Percentiles rank a stretch among this genome's conserved stretches.
Conservation (phyloP, 768 basidiomycete species). For the Phaeolepiota aurea region DNA sequence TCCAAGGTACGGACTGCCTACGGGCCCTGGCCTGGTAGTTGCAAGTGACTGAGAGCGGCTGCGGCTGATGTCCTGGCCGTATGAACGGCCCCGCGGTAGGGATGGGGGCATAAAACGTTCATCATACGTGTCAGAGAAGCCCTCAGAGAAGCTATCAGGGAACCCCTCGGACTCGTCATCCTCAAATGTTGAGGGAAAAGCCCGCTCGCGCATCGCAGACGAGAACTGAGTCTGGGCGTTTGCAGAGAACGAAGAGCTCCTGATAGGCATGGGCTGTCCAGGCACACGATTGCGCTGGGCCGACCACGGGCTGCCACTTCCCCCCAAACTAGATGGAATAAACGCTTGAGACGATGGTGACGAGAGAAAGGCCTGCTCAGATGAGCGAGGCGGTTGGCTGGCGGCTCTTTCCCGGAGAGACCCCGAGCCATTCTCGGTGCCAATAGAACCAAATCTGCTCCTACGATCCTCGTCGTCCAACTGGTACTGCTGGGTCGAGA, state of each 20-base stretch:
- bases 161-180: slow-evolving; percentile 68
- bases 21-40: slow-evolving; percentile 43
- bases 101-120: slow-evolving; percentile 36
- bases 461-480: slow-evolving; percentile 50
- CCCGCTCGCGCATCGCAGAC: slow-evolving; percentile 57
- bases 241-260: slow-evolving; percentile 62
- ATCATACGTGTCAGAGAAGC: slow-evolving; percentile 54
- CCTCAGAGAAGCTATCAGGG: slow-evolving; percentile 30
- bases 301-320: slow-evolving; percentile 33
- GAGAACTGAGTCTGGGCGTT: slow-evolving; percentile 48
- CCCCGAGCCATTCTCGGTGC: slow-evolving; percentile 31
- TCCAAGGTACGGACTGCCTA: slow-evolving; percentile 40
- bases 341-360: slow-evolving; percentile 46
- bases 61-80: slow-evolving; percentile 54
- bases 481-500: slow-evolving; percentile 20
- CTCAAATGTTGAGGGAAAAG: slow-evolving; percentile 72
- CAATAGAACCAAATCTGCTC: slow-evolving; percentile 42
- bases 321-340: slow-evolving; percentile 41
- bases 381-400: slow-evolving; percentile 57
- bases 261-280: slow-evolving; percentile 54
- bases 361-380: slow-evolving; percentile 35
- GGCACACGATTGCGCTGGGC: slow-evolving; percentile 31
- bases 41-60: slow-evolving; percentile 76
- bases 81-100: slow-evolving; percentile 10
- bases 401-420: slow-evolving; percentile 57